Evolutionary conservation across 1,139 yeast genomes (phyloP).

Genomic region (Sugiyamaella novakii): DNA sequence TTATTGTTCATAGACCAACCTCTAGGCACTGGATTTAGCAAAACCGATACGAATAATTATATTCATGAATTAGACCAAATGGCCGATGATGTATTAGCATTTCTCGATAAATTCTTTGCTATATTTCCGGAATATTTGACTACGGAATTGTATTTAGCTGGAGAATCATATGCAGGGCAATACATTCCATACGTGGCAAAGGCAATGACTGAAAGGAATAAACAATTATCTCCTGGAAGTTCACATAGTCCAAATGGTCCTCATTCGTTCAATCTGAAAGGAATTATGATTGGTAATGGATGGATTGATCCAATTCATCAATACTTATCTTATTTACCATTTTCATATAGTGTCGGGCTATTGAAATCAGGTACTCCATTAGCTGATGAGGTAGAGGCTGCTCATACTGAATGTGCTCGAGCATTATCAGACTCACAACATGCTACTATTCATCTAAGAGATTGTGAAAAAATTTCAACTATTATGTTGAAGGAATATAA

Average conservation of each 20-base stretch:
- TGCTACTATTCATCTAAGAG: slow-evolving; percentile 34
- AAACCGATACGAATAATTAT: slow-evolving; percentile 50
- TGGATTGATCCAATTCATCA: slow-evolving; percentile 94
- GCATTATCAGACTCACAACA: slow-evolving; percentile 39
- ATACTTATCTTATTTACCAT: slow-evolving; percentile 79
- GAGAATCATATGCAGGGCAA: slow-evolving; percentile 98
- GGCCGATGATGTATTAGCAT: slow-evolving; percentile 61
- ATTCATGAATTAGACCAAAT: slow-evolving; percentile 59
- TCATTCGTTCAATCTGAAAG: slow-evolving; percentile 54
- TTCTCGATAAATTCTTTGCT: slow-evolving; percentile 65
- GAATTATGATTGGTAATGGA: slow-evolving; percentile 88
- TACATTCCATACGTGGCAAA: slow-evolving; percentile 86
- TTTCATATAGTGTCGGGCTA: slow-evolving; percentile 60
- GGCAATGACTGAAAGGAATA: slow-evolving; percentile 56
- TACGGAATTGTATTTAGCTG: slow-evolving; percentile 77
- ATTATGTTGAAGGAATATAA: slow-evolving; percentile 29
- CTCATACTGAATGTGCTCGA: slow-evolving; percentile 38
- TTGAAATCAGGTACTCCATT: slow-evolving; percentile 43
- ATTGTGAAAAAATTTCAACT: slow-evolving; percentile 38
- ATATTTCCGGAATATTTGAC: slow-evolving; percentile 71
- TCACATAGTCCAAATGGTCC: slow-evolving; percentile 6
- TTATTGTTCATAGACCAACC: slow-evolving; percentile 93
- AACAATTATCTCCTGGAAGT: slow-evolving; percentile 30
- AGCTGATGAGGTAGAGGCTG: slow-evolving; percentile 39
- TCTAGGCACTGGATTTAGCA: slow-evolving; percentile 89